Evolutionary conservation across 257 asterid genomes (phyloP).

Genomic region (Solanum tarijense): DNA sequence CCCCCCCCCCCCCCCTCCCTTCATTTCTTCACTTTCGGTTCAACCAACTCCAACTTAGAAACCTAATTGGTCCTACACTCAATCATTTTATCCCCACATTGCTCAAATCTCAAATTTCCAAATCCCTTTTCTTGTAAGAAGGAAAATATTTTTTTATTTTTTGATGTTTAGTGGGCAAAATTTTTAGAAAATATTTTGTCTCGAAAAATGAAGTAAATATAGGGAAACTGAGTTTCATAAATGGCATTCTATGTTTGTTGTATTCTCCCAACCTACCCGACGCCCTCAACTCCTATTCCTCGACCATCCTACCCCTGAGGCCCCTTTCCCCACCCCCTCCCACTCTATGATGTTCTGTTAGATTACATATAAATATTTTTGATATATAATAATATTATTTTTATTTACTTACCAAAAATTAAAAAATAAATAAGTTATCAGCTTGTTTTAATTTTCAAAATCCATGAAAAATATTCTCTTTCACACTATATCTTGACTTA

Average conservation of each 20-base stretch:
- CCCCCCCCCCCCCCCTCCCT: neutral
- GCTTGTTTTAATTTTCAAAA: too few species aligned
- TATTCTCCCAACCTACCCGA: neutral
- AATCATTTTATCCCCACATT: too few species aligned
- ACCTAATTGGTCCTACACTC: neutral
- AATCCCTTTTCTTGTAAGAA: neutral
- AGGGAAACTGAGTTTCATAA: neutral
- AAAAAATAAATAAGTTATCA: too few species aligned
- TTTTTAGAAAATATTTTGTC: neutral
- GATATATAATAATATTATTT: too few species aligned
- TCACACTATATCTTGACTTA: neutral
- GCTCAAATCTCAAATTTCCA: too few species aligned
- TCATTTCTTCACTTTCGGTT: constrained; percentile 1
- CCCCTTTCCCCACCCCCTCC: neutral
- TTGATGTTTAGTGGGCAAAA: fast-evolving
- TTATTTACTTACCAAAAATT: too few species aligned
- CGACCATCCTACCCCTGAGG: neutral
- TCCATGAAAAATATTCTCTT: neutral
- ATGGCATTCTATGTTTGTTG: neutral
- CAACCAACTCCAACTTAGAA: neutral
- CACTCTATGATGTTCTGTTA: fast-evolving
- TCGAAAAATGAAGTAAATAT: too few species aligned
- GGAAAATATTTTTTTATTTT: too few species aligned
- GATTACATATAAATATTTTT: too few species aligned
- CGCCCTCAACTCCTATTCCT: neutral